A percentile compares a stretch with the other conserved stretches of the same genome.
Conservation (phyloP, 2,329 filamentous ascomycete genomes). For the Xylaria sp. region DNA sequence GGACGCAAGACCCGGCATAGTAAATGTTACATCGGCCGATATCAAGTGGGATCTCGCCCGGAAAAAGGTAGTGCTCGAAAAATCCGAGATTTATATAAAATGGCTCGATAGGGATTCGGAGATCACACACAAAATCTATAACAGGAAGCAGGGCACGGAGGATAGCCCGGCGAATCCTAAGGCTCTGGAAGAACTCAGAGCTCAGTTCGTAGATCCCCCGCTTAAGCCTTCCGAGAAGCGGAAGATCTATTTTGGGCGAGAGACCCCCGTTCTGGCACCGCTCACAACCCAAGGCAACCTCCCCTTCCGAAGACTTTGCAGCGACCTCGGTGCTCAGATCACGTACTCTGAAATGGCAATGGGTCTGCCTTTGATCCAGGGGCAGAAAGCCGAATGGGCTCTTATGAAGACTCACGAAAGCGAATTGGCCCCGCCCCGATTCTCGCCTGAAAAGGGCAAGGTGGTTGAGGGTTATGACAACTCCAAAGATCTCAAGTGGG, state of each 20-base stretch:
- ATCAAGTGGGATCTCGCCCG: conserved; percentile 80
- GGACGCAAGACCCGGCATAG: conserved; percentile 69
- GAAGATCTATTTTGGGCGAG: conserved; percentile 89
- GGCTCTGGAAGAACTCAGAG: conserved; percentile 73
- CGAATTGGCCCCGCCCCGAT: conserved; percentile 77
- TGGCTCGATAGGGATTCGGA: conserved; percentile 78
- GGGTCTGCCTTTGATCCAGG: conserved; percentile 87
- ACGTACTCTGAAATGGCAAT: conserved; percentile 99
- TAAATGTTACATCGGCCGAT: conserved; percentile 76
- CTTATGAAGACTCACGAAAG: conserved; percentile 91
- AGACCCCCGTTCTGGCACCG: conserved; percentile 93
- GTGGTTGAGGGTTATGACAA: conserved; percentile 84
- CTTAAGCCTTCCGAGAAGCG: conserved; percentile 94
- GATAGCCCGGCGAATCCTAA: conserved; percentile 50
- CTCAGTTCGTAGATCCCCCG: conserved; percentile 85
- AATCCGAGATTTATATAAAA: conserved; percentile 77
- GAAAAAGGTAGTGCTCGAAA: conserved; percentile 75
- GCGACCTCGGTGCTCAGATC: conserved; percentile 87
- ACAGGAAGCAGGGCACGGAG: conserved; percentile 55
- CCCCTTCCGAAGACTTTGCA: conserved; percentile 90
- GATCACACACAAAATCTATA: conserved; percentile 59
- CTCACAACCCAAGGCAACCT: conserved; percentile 97
- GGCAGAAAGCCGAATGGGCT: conserved; percentile 92
- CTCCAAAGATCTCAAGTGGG: conserved; percentile 84
- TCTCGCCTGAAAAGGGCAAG: conserved; percentile 61